Percentiles rank a stretch among this genome's conserved stretches.
phyloP scores from a whole-genome alignment of 2,329 filamentous ascomycete genomes.

The Cryoendolithus antarcticus region DNA sequence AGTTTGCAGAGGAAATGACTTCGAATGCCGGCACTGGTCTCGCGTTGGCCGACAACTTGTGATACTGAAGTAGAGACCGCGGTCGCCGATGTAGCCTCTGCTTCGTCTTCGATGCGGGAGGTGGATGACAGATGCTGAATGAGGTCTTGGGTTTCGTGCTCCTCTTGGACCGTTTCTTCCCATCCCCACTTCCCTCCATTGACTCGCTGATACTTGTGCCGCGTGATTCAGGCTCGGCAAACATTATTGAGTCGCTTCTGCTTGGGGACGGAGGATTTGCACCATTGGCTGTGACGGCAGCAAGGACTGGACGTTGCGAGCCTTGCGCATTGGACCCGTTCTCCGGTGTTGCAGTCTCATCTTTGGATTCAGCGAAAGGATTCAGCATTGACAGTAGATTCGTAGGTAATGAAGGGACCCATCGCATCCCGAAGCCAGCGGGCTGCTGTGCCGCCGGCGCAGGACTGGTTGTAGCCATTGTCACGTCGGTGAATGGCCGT shows the following conservation, averaged over 20 bases:
- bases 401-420: conserved; percentile 18
- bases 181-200: conserved; percentile 20
- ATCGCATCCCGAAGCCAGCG: conserved; percentile 7
- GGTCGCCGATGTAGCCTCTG: conserved; percentile 56
- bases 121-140: conserved; percentile 58
- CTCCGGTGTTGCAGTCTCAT: background rate
- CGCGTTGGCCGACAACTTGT: conserved; percentile 47
- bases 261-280: conserved; percentile 14
- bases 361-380: conserved; percentile 11
- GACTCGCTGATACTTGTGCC: conserved; percentile 18
- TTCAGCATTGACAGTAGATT: conserved; percentile 18
- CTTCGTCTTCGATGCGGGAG: conserved; percentile 40
- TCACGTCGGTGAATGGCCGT: too few species aligned
- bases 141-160: conserved; percentile 42
- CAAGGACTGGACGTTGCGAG: conserved; percentile 1
- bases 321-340: background rate
- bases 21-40: conserved; percentile 59
- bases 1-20: conserved; percentile 49
- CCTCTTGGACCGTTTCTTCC: conserved; percentile 14
- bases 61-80: conserved; percentile 58
- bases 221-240: conserved; percentile 21
- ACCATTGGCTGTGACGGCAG: conserved; percentile 1
- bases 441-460: too few species aligned
- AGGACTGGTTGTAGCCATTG: too few species aligned
- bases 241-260: conserved; percentile 19